Base-by-base conservation (phyloP, 2,329 filamentous ascomycete species). In the Basipetospora chlamydospora region DNA sequence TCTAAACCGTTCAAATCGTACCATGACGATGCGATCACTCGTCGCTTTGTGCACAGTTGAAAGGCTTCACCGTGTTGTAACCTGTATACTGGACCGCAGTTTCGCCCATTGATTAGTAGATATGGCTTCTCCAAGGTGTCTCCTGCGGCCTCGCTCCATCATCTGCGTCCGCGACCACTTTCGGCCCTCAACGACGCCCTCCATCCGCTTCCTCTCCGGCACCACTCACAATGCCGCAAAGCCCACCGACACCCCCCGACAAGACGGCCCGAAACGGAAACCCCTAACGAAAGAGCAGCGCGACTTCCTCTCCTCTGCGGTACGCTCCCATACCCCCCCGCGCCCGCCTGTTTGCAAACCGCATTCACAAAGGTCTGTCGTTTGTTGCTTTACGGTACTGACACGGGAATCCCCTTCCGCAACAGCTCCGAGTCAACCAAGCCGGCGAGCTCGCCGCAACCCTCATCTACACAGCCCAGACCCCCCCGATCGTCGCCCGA, bases 391-490 rank as follows among this genome's bases (percentile, higher is more conserved):
- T n/a, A n/a, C n/a, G n/a, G n/a, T n/a, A n/a, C n/a, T n/a, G n/a
- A n/a, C n/a, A n/a, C n/a, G n/a, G n/a, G n/a, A n/a, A n/a, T 28
- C 6, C 21, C 5, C 33, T 7, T 23, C 42, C 1, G 10, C 5
- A 35, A 9, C 47, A 80, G 74, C 76, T 96, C 21, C 85, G 90
- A 43, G 90, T 98, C 39, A 96, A 98, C 58, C 90, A 98, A 61
- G 86, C 90, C 17, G 90, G 90, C 52, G 90, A 98, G 60, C 74
- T 98, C n/a, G 90, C 90, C 38, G 90, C 90, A 21, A 88, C 84
- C 18, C 73, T 93, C 39, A 98, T 98, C 57, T 98, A 96, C 63
- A 77, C 75, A 2, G 78, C 84, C 2, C 90, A 98, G 57, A 88
- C 77, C 1, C 85, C 87, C 1, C 73, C 78, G n/a, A 62, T 96